These are phyloP conservation scores for Podospora comata DNA, from an alignment of 495 filamentous ascomycete genomes.

Conservation along the genomic window DNA sequence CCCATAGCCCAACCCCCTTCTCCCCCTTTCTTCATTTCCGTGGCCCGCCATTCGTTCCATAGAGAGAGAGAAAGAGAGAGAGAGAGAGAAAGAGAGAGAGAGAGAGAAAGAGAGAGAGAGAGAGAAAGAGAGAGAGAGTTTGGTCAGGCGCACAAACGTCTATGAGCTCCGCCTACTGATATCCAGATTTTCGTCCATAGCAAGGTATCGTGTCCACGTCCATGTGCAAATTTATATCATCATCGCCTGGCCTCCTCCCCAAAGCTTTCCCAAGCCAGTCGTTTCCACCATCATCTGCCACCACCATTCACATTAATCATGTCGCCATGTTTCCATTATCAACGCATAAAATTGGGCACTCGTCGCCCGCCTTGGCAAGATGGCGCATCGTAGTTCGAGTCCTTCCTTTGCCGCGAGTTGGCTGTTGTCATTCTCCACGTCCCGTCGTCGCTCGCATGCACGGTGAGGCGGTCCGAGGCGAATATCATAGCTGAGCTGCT, in stretches of 20 bases:
- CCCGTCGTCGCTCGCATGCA: background rate
- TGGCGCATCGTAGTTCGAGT: background rate
- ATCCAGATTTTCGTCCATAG: background rate
- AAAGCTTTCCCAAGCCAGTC: background rate
- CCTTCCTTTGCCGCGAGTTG: background rate
- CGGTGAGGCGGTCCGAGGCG: background rate
- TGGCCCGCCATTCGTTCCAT: background rate
- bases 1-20: background rate
- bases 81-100: too few relatives aligned
- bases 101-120: too few relatives aligned
- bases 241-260: background rate
- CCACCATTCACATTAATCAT: conserved; percentile 7
- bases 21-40: background rate
- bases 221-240: background rate
- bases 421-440: background rate
- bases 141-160: background rate
- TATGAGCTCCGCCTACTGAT: background rate
- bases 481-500: conserved; percentile 17
- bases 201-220: background rate
- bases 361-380: background rate
- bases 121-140: background rate
- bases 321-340: conserved; percentile 2
- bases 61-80: background rate
- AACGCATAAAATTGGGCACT: background rate
- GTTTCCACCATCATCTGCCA: background rate